These are phyloP conservation scores for Leccinum uliginosum DNA, from an alignment of 768 basidiomycete species.

Conservation along the genomic window DNA sequence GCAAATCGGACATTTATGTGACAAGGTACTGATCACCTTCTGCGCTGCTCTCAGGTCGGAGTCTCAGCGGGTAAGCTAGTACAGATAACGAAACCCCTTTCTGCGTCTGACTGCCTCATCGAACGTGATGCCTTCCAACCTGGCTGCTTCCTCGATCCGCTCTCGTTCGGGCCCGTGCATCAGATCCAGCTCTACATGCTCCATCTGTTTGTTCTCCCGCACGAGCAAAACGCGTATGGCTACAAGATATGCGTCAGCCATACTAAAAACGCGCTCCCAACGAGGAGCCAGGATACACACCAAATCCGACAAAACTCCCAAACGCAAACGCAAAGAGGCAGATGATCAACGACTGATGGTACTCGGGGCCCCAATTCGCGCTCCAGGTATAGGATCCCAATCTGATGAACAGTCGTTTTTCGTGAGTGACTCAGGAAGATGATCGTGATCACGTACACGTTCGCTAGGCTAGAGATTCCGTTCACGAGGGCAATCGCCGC, in stretches of 20 bases:
- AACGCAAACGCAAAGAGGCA: constrained; percentile 32
- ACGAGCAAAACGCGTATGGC: constrained; percentile 43
- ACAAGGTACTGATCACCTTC: too few relatives aligned
- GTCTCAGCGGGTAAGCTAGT: constrained; percentile 29
- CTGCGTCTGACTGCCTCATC: constrained; percentile 55
- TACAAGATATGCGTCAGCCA: constrained; percentile 6
- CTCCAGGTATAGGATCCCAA: constrained; percentile 65
- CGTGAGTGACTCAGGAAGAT: too few relatives aligned
- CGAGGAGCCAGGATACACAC: constrained; percentile 20
- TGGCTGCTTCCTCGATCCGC: constrained; percentile 54
- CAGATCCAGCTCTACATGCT: constrained; percentile 41
- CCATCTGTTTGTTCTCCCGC: constrained; percentile 48
- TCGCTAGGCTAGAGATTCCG: too few relatives aligned
- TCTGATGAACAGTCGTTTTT: too few relatives aligned
- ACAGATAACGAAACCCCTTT: constrained; percentile 56
- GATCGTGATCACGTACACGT: too few relatives aligned
- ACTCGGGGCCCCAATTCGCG: constrained; percentile 52
- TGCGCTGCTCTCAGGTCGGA: too few relatives aligned
- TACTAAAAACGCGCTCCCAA: background rate
- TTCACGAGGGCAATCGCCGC: too few relatives aligned
- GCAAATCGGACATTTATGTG: too few relatives aligned
- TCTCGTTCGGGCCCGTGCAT: constrained; percentile 42
- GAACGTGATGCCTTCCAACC: constrained; percentile 54
- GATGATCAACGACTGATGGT: constrained; percentile 60
- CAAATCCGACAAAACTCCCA: constrained; percentile 30